Evolutionary conservation across 2,329 filamentous ascomycete species (phyloP).

Genomic region (Aspergillus cejpii): DNA sequence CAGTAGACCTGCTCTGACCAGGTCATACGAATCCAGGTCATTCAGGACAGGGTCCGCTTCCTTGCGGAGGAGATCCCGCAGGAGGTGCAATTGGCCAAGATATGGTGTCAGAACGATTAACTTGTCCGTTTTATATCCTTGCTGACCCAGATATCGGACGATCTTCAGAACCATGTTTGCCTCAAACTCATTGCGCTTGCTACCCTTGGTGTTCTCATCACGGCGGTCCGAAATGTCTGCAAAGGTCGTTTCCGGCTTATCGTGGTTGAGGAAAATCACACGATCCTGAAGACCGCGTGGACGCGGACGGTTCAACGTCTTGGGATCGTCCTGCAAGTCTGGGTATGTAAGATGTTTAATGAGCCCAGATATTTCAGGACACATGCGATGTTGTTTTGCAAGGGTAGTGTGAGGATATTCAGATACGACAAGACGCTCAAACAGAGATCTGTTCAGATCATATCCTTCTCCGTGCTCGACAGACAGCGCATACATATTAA

Average conservation of each 20-base stretch:
- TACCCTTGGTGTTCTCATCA: slow-evolving; percentile 47
- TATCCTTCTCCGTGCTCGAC: slow-evolving; percentile 60
- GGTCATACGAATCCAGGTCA: slow-evolving; percentile 59
- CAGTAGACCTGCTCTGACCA: slow-evolving; percentile 58
- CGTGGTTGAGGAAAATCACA: slow-evolving; percentile 63
- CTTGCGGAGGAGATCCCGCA: slow-evolving; percentile 48
- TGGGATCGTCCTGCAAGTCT: slow-evolving; percentile 50
- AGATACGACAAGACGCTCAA: slow-evolving; percentile 59
- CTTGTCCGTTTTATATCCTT: slow-evolving; percentile 60
- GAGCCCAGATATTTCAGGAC: slow-evolving; percentile 58
- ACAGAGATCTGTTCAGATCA: slow-evolving; percentile 61
- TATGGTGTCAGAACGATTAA: slow-evolving; percentile 68
- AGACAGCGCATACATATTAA: slow-evolving; percentile 54
- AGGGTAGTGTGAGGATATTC: slow-evolving; percentile 51
- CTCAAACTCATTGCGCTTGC: slow-evolving; percentile 60
- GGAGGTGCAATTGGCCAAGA: slow-evolving; percentile 57
- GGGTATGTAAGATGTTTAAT: slow-evolving; percentile 57
- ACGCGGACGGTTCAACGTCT: slow-evolving; percentile 43
- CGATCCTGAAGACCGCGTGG: slow-evolving; percentile 54
- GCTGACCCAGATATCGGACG: slow-evolving; percentile 62
- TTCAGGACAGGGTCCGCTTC: slow-evolving; percentile 61
- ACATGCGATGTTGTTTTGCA: slow-evolving; percentile 60
- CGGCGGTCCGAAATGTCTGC: slow-evolving; percentile 42
- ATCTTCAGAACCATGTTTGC: slow-evolving; percentile 58
- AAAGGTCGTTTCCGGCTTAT: slow-evolving; percentile 47